Base-by-base conservation (phyloP, 768 basidiomycete species). In the Boletus subcaerulescens region DNA sequence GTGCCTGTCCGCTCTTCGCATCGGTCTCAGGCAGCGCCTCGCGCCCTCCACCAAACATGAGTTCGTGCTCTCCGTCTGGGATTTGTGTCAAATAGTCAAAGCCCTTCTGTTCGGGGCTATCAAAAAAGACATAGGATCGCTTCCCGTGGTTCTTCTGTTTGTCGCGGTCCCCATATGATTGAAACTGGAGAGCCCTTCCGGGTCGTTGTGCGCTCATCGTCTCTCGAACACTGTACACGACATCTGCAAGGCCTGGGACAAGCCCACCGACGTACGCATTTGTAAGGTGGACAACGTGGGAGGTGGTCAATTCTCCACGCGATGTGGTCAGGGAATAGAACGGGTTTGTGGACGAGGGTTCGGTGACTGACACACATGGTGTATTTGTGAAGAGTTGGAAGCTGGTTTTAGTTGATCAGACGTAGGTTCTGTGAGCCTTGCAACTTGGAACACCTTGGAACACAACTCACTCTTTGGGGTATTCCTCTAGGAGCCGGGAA, bases 21-120 rank as follows among this genome's bases (percentile, higher is more conserved):
- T 60, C 52, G 10, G 11, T 22, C 9, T 55, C 58, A 17, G 40
- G 54, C 12, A 22, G 65, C 56, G 32, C 69, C 41, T 74, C 71
- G 48, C 77, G 71, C 10, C 80, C 86, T 6, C 84, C 86, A n/a
- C 87, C 87, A 52, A 86, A 80, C 80, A 88, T 85, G 50, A 90
- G 73, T 58, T 79, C 78, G 45, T 71, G 70, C 49, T 72, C 77
- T 41, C 67, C 74, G 12, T 53, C 41, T 20, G 76, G 73, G 44
- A 83, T 78, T 66, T 89, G 87, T 7, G 86, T 86, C 55, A 89
- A 79, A 65, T 89, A 89, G 63, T 88, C 86, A 65, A 77, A 87
- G 9, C 72, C 76, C 49, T 71, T 70, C 20, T 48, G 55, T 11
- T 68, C 60, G 4, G 67, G 63, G 8, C 69, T 71, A 5, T 80